These are phyloP conservation scores for Myxozyma mucilagina DNA, from an alignment of 805 yeast genomes.

Conservation along the genomic window DNA sequence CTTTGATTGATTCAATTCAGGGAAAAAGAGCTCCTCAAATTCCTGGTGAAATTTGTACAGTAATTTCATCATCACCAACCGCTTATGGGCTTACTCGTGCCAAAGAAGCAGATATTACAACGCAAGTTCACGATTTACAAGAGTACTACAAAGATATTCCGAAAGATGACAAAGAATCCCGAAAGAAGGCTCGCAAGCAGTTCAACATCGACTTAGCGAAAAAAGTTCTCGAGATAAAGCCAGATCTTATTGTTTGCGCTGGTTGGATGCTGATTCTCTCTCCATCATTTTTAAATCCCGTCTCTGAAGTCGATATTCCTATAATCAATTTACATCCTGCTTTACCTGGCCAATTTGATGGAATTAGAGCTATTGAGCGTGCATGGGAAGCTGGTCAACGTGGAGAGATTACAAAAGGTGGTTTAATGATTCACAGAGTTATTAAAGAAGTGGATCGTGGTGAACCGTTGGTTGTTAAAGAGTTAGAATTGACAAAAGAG, in stretches of 20 bases:
- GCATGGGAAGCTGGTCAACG: conserved; percentile 94
- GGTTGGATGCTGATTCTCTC: conserved; percentile 97
- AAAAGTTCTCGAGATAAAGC: conserved; percentile 61
- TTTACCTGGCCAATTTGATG: conserved; percentile 94
- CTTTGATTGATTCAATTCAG: conserved; percentile 63
- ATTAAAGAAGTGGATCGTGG: conserved; percentile 95
- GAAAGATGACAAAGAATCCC: conserved; percentile 60
- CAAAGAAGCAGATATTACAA: conserved; percentile 62
- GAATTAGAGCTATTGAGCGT: conserved; percentile 94
- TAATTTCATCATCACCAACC: conserved; percentile 78
- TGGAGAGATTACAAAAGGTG: conserved; percentile 74
- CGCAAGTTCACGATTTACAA: conserved; percentile 67
- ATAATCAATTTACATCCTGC: conserved; percentile 97
- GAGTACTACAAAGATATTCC: conserved; percentile 71
- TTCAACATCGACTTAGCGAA: conserved; percentile 81
- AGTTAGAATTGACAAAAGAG: conserved; percentile 65
- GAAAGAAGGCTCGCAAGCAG: conserved; percentile 61
- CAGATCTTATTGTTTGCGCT: conserved; percentile 92
- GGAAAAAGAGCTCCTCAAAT: conserved; percentile 21
- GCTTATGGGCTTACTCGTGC: conserved; percentile 91
- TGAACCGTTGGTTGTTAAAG: conserved; percentile 80
- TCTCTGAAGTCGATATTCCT: conserved; percentile 61
- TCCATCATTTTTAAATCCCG: conserved; percentile 66
- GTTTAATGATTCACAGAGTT: conserved; percentile 97
- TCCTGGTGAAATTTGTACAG: conserved; percentile 62